Base-by-base conservation (phyloP, 2,329 filamentous ascomycete species). In the Neofusicoccum umdonicola region DNA sequence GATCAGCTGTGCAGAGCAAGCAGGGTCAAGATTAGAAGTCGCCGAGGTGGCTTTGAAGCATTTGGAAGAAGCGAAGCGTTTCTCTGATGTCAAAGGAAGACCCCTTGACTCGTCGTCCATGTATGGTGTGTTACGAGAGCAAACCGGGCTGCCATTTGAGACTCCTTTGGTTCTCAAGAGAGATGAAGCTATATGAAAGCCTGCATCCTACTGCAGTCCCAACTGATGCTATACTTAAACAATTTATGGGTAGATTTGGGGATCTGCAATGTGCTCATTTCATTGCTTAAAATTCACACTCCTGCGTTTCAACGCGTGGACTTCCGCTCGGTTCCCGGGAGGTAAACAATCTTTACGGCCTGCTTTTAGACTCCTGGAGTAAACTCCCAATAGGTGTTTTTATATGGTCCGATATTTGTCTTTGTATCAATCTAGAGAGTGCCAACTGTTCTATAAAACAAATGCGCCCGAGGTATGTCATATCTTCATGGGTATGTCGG, bases 21-120 rank as follows among this genome's bases (percentile, higher is more conserved):
- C 71, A 0, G 81, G 80, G 0, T 68, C 78, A 22, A 74, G 67
- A 17, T 67, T 85, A 15, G 71, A 77, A 51, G 75, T 82, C 19
- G 81, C 75, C 0, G 78, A 83, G 62, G 69, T 81, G 27, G 81
- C 77, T 4, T 68, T 84, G 34, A 73, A 71, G 15, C 78, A 83
- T 66, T 69, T 84, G 45, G 67, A 73, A 34, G 75, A 81, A 64
- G 83, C 83, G 0, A 81, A 76, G 34, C 12, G 15, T 4, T 44
- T 56, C 12, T 56, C 52, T 2, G 52, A 56, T n/a, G 13, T 5
- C 2, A 19, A 31, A 4, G 52, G 37, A 3, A 35, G 52, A 13
- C 15, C 52, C 5, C 52, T 56, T 11, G 52, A 56, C 13, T 56
- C 52, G 1, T 56, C 52, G n/a, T 56, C 52, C 12, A 56, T 56